Evolutionary conservation across 2,329 filamentous ascomycete genomes (phyloP).

Genomic region (Alternaria gansuensis): DNA sequence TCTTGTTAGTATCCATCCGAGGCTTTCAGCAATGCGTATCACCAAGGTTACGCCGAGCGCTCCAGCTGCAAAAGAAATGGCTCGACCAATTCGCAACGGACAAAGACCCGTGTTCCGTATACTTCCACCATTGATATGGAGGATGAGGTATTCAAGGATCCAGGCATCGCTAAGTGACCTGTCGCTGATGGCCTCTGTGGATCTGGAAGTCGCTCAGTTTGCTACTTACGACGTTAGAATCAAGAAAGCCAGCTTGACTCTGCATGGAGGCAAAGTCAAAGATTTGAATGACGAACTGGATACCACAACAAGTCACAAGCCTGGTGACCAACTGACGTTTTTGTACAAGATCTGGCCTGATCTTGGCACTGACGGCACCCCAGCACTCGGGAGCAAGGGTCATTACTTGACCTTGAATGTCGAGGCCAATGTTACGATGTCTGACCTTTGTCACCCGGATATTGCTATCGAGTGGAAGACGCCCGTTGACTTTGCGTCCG

Average conservation of each 20-base stretch:
- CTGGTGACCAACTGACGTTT: conserved; percentile 78
- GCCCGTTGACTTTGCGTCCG: conserved; percentile 70
- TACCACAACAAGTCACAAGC: conserved; percentile 67
- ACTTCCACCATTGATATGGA: conserved; percentile 74
- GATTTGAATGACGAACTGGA: conserved; percentile 59
- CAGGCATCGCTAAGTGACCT: conserved; percentile 62
- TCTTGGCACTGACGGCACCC: conserved; percentile 56
- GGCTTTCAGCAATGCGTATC: conserved; percentile 76
- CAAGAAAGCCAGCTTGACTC: conserved; percentile 65
- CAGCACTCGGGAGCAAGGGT: conserved; percentile 55
- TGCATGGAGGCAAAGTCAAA: conserved; percentile 68
- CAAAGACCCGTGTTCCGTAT: conserved; percentile 70
- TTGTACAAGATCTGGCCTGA: conserved; percentile 69
- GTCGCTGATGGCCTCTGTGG: conserved; percentile 73
- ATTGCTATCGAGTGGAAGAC: conserved; percentile 75
- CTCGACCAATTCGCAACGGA: conserved; percentile 71
- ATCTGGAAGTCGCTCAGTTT: conserved; percentile 76
- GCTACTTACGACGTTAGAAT: conserved; percentile 73
- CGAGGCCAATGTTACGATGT: conserved; percentile 66
- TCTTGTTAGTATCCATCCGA: conserved; percentile 68
- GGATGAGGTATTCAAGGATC: conserved; percentile 75
- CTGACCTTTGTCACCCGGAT: conserved; percentile 66
- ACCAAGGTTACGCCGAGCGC: conserved; percentile 76
- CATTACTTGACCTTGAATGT: conserved; percentile 66
- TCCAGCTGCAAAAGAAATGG: conserved; percentile 65